These are phyloP conservation scores for Neurospora sp. DNA, from an alignment of 495 filamentous ascomycete genomes.

Conservation along the genomic window DNA sequence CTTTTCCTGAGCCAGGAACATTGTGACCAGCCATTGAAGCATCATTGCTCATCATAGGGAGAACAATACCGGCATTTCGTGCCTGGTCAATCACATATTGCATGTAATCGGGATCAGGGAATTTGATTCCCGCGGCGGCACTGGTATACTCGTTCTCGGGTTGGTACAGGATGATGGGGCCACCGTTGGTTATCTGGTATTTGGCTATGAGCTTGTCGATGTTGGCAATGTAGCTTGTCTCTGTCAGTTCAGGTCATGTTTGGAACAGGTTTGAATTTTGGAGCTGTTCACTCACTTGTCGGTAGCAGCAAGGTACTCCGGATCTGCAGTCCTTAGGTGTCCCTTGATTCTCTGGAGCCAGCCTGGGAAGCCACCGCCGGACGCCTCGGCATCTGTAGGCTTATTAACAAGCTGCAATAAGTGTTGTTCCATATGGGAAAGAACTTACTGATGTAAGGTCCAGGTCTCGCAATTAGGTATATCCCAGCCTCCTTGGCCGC, in stretches of 20 bases:
- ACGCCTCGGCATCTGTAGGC: constrained; percentile 52
- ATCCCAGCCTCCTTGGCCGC: constrained; percentile 59
- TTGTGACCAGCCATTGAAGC: constrained; percentile 46
- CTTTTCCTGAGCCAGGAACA: constrained; percentile 52
- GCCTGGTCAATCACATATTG: constrained; percentile 58
- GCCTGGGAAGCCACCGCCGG: constrained; percentile 27
- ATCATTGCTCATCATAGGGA: constrained; percentile 73
- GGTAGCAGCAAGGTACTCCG: constrained; percentile 55
- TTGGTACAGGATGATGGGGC: constrained; percentile 67
- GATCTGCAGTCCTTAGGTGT: constrained; percentile 47
- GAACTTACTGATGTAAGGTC: constrained; percentile 25
- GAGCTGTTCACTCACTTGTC: constrained; percentile 33
- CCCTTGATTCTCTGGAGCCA: constrained; percentile 52
- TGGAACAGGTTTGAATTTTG: neutral
- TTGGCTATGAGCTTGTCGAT: constrained; percentile 57
- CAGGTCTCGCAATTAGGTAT: constrained; percentile 66
- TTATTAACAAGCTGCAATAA: neutral
- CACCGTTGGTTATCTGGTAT: constrained; percentile 69
- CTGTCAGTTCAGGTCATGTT: neutral
- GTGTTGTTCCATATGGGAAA: neutral
- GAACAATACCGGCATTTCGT: constrained; percentile 56
- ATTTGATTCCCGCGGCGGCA: constrained; percentile 2
- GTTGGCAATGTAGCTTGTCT: constrained; percentile 33
- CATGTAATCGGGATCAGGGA: constrained; percentile 58
- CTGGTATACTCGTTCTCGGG: constrained; percentile 64